Evolutionary conservation across 2,329 filamentous ascomycete species (phyloP).

Genomic region (Pseudogymnoascus destructans): DNA sequence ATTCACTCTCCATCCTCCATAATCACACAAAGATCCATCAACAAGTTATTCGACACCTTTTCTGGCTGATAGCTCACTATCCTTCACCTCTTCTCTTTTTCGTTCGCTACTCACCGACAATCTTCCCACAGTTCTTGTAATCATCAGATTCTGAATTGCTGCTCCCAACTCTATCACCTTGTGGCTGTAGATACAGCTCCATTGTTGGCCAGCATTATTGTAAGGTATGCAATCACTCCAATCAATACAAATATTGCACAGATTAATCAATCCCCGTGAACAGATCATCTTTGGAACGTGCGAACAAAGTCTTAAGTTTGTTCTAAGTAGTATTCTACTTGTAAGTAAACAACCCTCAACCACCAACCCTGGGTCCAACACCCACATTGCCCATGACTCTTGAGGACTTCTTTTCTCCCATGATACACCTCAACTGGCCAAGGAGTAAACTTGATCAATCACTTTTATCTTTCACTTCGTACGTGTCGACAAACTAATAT

Average conservation of each 20-base stretch:
- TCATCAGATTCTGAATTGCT: constrained; percentile 9
- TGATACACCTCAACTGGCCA: background rate
- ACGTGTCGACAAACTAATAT: background rate
- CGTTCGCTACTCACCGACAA: constrained; percentile 4
- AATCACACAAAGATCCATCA: constrained; percentile 8
- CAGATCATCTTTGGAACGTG: background rate
- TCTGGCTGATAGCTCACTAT: constrained; percentile 9
- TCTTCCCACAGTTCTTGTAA: constrained; percentile 9
- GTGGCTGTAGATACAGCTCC: background rate
- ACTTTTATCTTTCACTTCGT: background rate
- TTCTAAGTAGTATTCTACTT: constrained; percentile 1
- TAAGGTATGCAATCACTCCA: background rate
- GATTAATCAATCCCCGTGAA: background rate
- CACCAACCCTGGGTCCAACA: background rate
- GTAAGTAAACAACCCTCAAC: background rate
- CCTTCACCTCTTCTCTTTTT: constrained; percentile 8
- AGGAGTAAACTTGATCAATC: background rate
- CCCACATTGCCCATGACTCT: background rate
- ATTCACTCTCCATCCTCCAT: background rate
- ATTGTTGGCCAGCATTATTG: background rate
- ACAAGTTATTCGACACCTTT: constrained; percentile 5
- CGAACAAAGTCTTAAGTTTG: background rate
- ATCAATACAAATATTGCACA: background rate
- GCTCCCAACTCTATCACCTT: background rate
- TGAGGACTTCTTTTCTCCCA: background rate